Base-by-base conservation (phyloP, 1,284 basidiomycete genomes). In the Agaricales sp. region DNA sequence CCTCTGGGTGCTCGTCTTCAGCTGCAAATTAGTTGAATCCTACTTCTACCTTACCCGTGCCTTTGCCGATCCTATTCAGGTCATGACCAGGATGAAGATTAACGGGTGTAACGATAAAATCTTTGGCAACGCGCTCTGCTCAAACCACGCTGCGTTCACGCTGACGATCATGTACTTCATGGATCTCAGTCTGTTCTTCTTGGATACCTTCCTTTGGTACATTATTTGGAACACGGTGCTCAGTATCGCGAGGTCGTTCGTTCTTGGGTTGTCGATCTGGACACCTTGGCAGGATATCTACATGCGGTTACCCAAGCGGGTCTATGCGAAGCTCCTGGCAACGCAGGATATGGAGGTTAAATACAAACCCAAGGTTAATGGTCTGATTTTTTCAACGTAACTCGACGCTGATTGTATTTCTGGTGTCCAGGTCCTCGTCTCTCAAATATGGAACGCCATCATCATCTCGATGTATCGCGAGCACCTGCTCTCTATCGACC, bases 381-480 rank as follows among this genome's bases (percentile, higher is more conserved):
- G 71, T 60, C 19, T 23, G 30, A 2, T 30, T 46, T 18, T 24
- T 20, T 24, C 37, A 16, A 26, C 44, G 21, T 48, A 35, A 22
- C 22, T 37, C 19, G n/a, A 30, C 18, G 43, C 1, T 16, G 14
- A 22, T 3, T 41, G 14, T 18, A 38, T 13, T 41, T 14, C 44
- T 38, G n/a, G n/a, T 45, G 18, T 26, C 24, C 55, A 89, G 87
- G 92, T 97, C 25, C 75, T 97, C 26, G 93, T 97, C 26, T 95
- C 92, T 19, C 93, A 97, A 67, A 91, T 96, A 52, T 96, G 93
- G 93, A 97, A 97, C 63, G 92, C 93, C 35, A 83, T 97, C 67
- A 95, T 97, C 68, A 96, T 97, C 56, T 96, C 92, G n/a, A 97
- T 97, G 93, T 97, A 96, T 67, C 85, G 93, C 60, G 93, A 96